Evolutionary conservation across 108 stramenopile species (phyloP).

Genomic region (Cyclotella kingstonii): DNA sequence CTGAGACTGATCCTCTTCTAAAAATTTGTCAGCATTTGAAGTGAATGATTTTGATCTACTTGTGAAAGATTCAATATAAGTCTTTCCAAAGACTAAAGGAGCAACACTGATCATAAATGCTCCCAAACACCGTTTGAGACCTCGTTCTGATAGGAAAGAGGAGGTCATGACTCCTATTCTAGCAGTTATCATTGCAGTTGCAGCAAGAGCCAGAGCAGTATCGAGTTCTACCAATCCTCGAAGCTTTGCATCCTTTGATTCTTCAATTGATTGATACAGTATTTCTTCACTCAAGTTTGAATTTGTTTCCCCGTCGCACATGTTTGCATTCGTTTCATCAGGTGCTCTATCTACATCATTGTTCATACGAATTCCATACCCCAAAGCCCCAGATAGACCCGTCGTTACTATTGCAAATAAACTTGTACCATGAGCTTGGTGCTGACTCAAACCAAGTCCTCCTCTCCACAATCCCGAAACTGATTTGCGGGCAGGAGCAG

Average conservation of each 20-base stretch:
- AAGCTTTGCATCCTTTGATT: background rate
- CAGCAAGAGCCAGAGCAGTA: constrained; percentile 67
- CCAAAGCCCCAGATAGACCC: constrained; percentile 80
- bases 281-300: no score
- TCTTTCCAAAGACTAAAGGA: constrained; percentile 76
- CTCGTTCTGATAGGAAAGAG: constrained; percentile 36
- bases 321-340: background rate
- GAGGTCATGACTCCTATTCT: constrained; percentile 67
- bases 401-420: constrained; percentile 89
- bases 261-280: no score
- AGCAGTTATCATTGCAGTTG: constrained; percentile 77
- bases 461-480: constrained; percentile 1
- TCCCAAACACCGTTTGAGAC: constrained; percentile 67
- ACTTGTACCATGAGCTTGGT: constrained; percentile 90
- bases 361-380: constrained; percentile 50
- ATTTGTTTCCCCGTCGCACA: background rate
- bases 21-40: constrained; percentile 4
- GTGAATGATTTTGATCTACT: constrained; percentile 1
- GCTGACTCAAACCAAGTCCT: constrained; percentile 71
- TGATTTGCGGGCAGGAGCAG: constrained; percentile 4
- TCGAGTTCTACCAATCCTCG: constrained; percentile 70
- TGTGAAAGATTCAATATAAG: constrained; percentile 41
- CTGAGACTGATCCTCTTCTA: background rate
- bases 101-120: constrained; percentile 85
- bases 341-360: background rate